phyloP scores from a whole-genome alignment of 2,329 filamentous ascomycete genomes.

The Fusarium sp. region DNA sequence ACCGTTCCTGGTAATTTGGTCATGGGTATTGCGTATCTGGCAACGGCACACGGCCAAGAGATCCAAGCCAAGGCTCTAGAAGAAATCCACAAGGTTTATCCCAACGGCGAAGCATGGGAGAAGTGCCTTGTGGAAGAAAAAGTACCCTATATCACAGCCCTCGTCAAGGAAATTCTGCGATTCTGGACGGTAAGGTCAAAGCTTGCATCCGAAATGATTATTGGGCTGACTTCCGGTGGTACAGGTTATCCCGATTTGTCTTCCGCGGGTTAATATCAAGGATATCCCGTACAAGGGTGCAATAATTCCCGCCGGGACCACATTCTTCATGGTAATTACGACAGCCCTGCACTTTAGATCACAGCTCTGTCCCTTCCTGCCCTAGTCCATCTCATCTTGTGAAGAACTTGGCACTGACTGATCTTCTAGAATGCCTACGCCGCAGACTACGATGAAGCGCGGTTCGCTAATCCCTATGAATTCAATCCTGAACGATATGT shows the following conservation, averaged over 20 bases:
- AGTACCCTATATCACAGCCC: slow-evolving; percentile 78
- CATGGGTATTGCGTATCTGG: slow-evolving; percentile 81
- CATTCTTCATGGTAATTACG: slow-evolving; percentile 75
- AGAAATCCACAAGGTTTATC: slow-evolving; percentile 78
- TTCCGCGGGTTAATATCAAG: slow-evolving; percentile 77
- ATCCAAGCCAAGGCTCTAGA: slow-evolving; percentile 76
- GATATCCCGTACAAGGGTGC: slow-evolving; percentile 76
- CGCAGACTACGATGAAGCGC: slow-evolving; percentile 75
- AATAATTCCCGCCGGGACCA: slow-evolving; percentile 78
- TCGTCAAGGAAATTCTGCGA: slow-evolving; percentile 82
- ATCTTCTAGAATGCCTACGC: slow-evolving; percentile 73
- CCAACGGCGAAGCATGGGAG: slow-evolving; percentile 80
- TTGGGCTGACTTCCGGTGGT: neutral
- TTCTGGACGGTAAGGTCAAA: slow-evolving; percentile 70
- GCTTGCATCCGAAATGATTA: neutral
- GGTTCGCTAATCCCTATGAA: slow-evolving; percentile 71
- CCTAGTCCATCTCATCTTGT: neutral
- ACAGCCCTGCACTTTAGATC: neutral
- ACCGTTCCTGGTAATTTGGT: slow-evolving; percentile 83
- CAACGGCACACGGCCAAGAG: slow-evolving; percentile 72
- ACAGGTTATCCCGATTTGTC: slow-evolving; percentile 75
- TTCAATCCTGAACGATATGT: slow-evolving; percentile 81
- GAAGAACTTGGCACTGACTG: neutral
- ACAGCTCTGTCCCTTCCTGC: neutral
- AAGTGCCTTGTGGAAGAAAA: slow-evolving; percentile 79